Base-by-base conservation (phyloP, 169 alveolate genomes). In the Eimeria sp. region DNA sequence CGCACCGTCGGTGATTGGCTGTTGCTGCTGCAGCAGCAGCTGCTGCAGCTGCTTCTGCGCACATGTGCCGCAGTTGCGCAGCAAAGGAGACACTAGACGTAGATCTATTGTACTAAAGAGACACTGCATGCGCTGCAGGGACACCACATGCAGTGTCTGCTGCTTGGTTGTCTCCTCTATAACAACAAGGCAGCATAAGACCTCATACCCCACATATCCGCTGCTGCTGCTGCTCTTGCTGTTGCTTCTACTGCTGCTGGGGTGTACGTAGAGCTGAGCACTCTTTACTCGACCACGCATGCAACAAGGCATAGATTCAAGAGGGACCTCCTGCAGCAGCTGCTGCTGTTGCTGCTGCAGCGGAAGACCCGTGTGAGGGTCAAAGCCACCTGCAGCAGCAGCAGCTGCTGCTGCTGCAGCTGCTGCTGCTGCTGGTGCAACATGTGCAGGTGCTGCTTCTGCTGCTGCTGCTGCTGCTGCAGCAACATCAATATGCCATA, bases 71-170 rank as follows among this genome's bases (percentile, higher is more conserved):
- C 58, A 34, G 89, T 90, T 90, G 27, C 95, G 88, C 18, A 90
- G 89, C 40, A 90, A 9, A 14, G 95, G 95, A 16, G 95, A 73
- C 67, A 90, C 78, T 4, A 90, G 80, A 16, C 83, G 90, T 54
- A 90, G 76, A 54, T 90, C 95, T 2, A 83, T 65, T 40, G 95
- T 54, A 70, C 70, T 34, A 89, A 90, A 90, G 83, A 90, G 90
- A 54, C 86, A 51, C 63, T 49, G 25, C 95, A 90, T 90, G 57
- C 75, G 70, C 58, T 40, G 67, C 13, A 90, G 90, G 22, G 83
- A 83, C 54, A 90, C 63, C 87, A 90, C 63, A 61, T 76, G 95
- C 25, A 90, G 90, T 5, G 72, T 63, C 87, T 89, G 95, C 14
- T 7, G 34, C 14, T 49, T 13, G 58, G 25, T 5, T 13, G 78